phyloP scores from a whole-genome alignment of 495 filamentous ascomycete genomes.

The Penicillium manginii region DNA sequence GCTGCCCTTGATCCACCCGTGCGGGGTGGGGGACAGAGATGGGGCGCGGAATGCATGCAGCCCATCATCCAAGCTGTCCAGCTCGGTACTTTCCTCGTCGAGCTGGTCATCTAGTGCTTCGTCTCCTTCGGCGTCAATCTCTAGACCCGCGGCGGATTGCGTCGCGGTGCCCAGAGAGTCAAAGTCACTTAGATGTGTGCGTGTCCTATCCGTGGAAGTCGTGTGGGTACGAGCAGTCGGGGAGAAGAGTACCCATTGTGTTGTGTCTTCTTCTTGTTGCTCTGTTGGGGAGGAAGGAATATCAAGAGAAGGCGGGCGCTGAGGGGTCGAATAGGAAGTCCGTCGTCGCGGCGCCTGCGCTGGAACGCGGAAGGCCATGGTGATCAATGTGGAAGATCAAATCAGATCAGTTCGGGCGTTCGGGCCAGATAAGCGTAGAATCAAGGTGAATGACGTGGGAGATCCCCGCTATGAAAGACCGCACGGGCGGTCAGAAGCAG shows the following conservation, averaged over 20 bases:
- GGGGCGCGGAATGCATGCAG: conserved; percentile 80
- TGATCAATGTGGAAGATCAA: conserved; percentile 1
- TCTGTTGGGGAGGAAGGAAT: conserved; percentile 41
- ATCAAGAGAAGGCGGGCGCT: conserved; percentile 43
- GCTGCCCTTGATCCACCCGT: conserved; percentile 52
- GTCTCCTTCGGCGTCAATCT: conserved; percentile 54
- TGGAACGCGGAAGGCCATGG: conserved; percentile 86
- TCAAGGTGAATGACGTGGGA: conserved; percentile 23
- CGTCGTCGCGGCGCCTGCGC: conserved; percentile 65
- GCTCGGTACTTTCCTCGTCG: conserved; percentile 69
- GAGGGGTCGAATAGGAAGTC: conserved; percentile 54
- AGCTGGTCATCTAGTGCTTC: conserved; percentile 54
- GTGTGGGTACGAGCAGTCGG: conserved; percentile 72
- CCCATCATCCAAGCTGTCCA: conserved; percentile 90
- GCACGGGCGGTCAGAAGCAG: conserved; percentile 16
- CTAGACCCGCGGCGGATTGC: conserved; percentile 45
- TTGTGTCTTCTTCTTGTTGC: conserved; percentile 63
- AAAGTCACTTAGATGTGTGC: conserved; percentile 80
- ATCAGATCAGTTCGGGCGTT: background rate
- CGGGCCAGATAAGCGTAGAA: conserved; percentile 15
- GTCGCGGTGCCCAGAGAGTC: conserved; percentile 76
- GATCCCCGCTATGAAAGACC: conserved; percentile 25
- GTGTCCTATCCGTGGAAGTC: conserved; percentile 71
- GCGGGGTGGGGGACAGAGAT: conserved; percentile 54
- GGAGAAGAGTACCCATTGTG: conserved; percentile 97